These are phyloP conservation scores for Solanum clarkiae DNA, from an alignment of 257 asterid species.

Conservation along the genomic window DNA sequence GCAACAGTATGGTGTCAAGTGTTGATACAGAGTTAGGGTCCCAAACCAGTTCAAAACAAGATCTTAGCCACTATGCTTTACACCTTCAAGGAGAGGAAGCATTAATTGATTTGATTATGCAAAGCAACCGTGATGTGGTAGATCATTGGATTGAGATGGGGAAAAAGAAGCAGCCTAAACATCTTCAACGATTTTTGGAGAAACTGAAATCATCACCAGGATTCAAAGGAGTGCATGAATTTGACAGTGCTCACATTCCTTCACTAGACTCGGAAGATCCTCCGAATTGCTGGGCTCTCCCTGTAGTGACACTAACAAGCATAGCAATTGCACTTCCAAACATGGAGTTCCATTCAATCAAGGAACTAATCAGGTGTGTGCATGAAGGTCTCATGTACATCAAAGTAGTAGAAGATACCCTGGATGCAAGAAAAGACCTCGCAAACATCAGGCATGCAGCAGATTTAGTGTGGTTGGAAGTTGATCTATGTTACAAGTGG, in stretches of 20 bases:
- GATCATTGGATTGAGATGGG: slow-evolving; percentile 56
- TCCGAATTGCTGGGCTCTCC: slow-evolving; percentile 86
- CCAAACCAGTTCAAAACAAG: slow-evolving; percentile 12
- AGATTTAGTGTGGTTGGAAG: slow-evolving; percentile 10
- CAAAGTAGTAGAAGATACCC: slow-evolving; percentile 6
- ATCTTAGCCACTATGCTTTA: slow-evolving; percentile 47
- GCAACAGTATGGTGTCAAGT: slow-evolving; percentile 5
- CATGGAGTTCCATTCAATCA: neutral
- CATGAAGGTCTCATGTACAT: slow-evolving; percentile 3
- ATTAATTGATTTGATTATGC: slow-evolving; percentile 50
- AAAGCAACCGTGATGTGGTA: slow-evolving; percentile 34
- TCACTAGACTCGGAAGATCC: slow-evolving; percentile 51
- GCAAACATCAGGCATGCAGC: neutral
- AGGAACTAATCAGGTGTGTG: neutral
- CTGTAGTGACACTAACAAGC: slow-evolving; percentile 43
- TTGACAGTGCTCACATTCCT: slow-evolving; percentile 41
- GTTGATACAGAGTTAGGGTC: slow-evolving; percentile 11
- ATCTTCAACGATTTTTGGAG: slow-evolving; percentile 36
- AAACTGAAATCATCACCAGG: slow-evolving; percentile 24
- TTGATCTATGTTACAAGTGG: slow-evolving; percentile 3
- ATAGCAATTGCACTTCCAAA: slow-evolving; percentile 25
- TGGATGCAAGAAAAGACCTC: neutral
- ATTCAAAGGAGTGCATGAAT: slow-evolving; percentile 43
- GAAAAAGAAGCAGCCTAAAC: slow-evolving; percentile 41
- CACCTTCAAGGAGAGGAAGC: slow-evolving; percentile 78